Percentiles rank a stretch among this genome's conserved stretches.
These are phyloP conservation scores for Artemisia princeps DNA, from an alignment of 140 eudicot species.

Conservation along the genomic window DNA sequence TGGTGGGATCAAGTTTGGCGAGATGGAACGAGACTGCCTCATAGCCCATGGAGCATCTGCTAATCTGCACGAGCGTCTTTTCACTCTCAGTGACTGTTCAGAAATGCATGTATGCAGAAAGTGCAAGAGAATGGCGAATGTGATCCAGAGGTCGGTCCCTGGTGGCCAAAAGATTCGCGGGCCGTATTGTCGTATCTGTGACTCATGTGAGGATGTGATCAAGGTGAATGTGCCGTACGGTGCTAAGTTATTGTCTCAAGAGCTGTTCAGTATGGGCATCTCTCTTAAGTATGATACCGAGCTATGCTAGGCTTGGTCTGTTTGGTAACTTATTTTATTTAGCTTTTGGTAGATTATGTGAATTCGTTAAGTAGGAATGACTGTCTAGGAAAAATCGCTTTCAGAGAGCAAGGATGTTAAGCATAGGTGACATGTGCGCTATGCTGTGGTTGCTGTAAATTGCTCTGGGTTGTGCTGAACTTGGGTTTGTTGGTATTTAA, in stretches of 20 bases:
- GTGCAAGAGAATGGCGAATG: slow-evolving; percentile 65
- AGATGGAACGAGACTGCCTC: slow-evolving; percentile 85
- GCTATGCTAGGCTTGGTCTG: slow-evolving; percentile 34
- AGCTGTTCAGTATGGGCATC: slow-evolving; percentile 86
- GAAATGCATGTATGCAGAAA: slow-evolving; percentile 71
- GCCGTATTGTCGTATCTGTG: slow-evolving; percentile 76
- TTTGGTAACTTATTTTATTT: not conserved
- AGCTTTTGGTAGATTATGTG: slow-evolving; percentile 15
- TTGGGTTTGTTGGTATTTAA: not conserved
- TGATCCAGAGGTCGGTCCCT: slow-evolving; percentile 48
- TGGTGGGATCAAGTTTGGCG: slow-evolving; percentile 87
- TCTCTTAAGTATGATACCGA: slow-evolving; percentile 72
- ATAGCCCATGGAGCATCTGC: slow-evolving; percentile 91
- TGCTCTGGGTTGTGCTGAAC: slow-evolving; percentile 23
- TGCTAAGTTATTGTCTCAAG: slow-evolving; percentile 75
- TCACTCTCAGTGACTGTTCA: slow-evolving; percentile 73
- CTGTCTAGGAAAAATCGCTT: slow-evolving; percentile 8
- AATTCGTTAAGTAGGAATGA: slow-evolving; percentile 7
- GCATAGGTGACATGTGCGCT: slow-evolving; percentile 13
- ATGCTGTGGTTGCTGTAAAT: slow-evolving; percentile 12
- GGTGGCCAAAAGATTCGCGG: slow-evolving; percentile 87
- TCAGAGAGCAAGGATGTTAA: slow-evolving; percentile 9
- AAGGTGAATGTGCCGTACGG: slow-evolving; percentile 79
- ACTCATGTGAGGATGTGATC: slow-evolving; percentile 57
- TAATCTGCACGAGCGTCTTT: slow-evolving; percentile 74